Percentiles rank a stretch among this genome's conserved stretches.
These are phyloP conservation scores for Sergeia podlipaevii DNA, from an alignment of 208 protist genomes.

Conservation along the genomic window DNA sequence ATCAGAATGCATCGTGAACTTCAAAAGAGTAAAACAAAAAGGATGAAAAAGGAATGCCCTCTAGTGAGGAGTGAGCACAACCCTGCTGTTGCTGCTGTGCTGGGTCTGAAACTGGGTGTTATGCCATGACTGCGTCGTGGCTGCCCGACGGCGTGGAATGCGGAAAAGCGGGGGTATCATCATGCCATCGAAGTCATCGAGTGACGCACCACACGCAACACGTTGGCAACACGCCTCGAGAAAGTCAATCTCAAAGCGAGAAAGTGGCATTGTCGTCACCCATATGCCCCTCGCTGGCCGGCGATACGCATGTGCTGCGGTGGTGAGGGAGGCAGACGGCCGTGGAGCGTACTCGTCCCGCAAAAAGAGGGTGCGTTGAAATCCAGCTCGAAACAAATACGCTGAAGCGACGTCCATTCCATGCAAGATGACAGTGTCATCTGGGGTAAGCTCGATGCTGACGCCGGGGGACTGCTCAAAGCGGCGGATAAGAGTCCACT, in stretches of 20 bases:
- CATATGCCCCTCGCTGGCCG: slow-evolving; percentile 42
- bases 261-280: slow-evolving; percentile 49
- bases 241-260: slow-evolving; percentile 82
- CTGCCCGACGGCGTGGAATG: slow-evolving; percentile 51
- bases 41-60: no score
- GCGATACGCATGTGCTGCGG: not conserved
- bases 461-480: slow-evolving; percentile 44
- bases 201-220: slow-evolving; percentile 41
- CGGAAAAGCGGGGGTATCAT: slow-evolving; percentile 73
- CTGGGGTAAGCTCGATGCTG: slow-evolving; percentile 72
- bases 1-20: no score
- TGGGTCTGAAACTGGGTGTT: no score
- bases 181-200: slow-evolving; percentile 41
- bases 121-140: not conserved
- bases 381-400: slow-evolving; percentile 73
- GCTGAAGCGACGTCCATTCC: slow-evolving; percentile 64
- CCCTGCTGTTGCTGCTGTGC: no score
- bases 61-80: no score
- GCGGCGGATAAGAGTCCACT: slow-evolving; percentile 61
- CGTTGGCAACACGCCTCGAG: slow-evolving; percentile 81
- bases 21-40: no score
- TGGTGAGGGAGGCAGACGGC: slow-evolving; percentile 1
- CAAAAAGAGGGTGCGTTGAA: slow-evolving; percentile 51
- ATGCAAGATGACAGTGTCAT: slow-evolving; percentile 69
- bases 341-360: slow-evolving; percentile 11